Evolutionary conservation across 176 grass and related monocot genomes (phyloP).

Genomic region (Panicum miliaceum): DNA sequence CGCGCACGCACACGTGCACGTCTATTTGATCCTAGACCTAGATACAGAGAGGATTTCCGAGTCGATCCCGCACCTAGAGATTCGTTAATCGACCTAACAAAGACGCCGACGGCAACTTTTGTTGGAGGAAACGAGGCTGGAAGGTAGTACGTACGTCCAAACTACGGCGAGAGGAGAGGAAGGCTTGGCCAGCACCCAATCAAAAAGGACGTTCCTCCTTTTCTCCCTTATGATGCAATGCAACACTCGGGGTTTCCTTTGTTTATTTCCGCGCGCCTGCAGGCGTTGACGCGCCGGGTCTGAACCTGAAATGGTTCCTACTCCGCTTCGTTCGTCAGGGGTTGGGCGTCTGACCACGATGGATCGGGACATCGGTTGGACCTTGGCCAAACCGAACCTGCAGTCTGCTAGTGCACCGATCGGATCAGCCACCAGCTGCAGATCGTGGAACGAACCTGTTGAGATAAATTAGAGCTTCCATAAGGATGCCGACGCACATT

Average conservation of each 20-base stretch:
- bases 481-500: no score
- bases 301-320: neutral
- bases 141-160: no score
- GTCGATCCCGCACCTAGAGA: no score
- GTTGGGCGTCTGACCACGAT: constrained; percentile 13
- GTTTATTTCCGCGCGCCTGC: neutral
- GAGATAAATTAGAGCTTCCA: no score
- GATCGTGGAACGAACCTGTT: no score
- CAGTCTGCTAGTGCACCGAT: no score
- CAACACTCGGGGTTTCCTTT: neutral
- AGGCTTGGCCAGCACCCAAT: constrained; percentile 33
- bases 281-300: neutral
- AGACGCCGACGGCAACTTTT: neutral
- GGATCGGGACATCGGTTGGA: neutral
- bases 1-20: no score
- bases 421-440: no score
- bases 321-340: neutral
- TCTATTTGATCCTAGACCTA: no score
- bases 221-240: constrained; percentile 5
- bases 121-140: neutral
- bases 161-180: neutral
- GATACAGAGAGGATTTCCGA: no score
- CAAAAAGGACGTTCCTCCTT: constrained; percentile 22
- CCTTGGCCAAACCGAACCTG: neutral
- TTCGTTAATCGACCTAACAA: no score